phyloP scores from a whole-genome alignment of 2,329 filamentous ascomycete genomes.

The Aspergillus transmontanensis region DNA sequence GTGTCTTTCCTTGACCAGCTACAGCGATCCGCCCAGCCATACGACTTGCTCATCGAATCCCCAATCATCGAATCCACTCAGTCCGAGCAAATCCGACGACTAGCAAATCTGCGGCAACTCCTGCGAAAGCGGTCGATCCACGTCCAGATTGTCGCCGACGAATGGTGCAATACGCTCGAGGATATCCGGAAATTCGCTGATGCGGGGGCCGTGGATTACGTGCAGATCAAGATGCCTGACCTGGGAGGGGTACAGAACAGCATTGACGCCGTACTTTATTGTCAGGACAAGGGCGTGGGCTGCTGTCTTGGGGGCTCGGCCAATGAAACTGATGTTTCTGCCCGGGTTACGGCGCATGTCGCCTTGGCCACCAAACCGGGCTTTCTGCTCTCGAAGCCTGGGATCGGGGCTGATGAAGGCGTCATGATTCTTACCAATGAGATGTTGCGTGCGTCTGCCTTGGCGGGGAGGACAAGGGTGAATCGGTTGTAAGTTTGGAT shows the following conservation, averaged over 20 bases:
- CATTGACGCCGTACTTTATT: slow-evolving; percentile 23
- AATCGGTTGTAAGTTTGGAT: background rate
- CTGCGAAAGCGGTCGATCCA: slow-evolving; percentile 5
- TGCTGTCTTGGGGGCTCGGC: slow-evolving; percentile 23
- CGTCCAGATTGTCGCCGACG: slow-evolving; percentile 19
- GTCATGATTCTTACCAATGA: slow-evolving; percentile 14
- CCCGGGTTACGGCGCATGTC: slow-evolving; percentile 28
- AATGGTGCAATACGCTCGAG: slow-evolving; percentile 23
- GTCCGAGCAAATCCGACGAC: slow-evolving; percentile 15
- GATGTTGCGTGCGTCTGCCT: slow-evolving; percentile 9
- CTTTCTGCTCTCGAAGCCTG: slow-evolving; percentile 11
- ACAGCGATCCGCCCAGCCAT: slow-evolving; percentile 14
- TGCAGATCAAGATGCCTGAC: slow-evolving; percentile 25
- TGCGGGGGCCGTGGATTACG: slow-evolving; percentile 19
- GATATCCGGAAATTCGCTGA: slow-evolving; percentile 23
- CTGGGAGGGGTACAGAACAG: slow-evolving; percentile 20
- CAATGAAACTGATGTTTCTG: slow-evolving; percentile 28
- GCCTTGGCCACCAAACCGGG: slow-evolving; percentile 9
- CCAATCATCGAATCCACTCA: slow-evolving; percentile 20
- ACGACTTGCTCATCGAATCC: slow-evolving; percentile 21
- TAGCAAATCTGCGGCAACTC: slow-evolving; percentile 5
- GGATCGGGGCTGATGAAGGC: slow-evolving; percentile 11
- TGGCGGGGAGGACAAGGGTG: background rate
- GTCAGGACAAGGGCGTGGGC: slow-evolving; percentile 12
- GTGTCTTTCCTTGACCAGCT: slow-evolving; percentile 13